Base-by-base conservation (phyloP, 1,284 basidiomycete species). In the Papiliotrema laurentii region DNA sequence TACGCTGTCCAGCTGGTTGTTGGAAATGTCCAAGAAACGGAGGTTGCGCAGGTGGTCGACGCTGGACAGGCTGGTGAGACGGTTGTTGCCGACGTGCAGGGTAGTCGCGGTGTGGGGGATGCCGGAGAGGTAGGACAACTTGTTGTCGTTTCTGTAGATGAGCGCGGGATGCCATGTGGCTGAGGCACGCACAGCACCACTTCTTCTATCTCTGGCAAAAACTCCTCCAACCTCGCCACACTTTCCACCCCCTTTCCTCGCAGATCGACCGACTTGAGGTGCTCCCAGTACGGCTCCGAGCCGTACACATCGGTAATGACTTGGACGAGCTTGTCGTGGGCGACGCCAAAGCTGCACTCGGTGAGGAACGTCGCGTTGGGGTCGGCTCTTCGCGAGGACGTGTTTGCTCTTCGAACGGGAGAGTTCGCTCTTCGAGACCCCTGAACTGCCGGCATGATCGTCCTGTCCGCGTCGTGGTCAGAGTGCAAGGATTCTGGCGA, bases 301-400 rank as follows among this genome's bases (percentile, higher is more conserved):
- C 93, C 91, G 68, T 93, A 87, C 13, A 93, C 84, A 64, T 97
- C 93, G 36, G 93, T 97, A 64, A 98, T 89, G 55, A 90, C 83
- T 71, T 90, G 83, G 2, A 98, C 85, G 2, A 98, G 81, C 39
- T 83, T 82, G 70, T 97, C 93, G 64, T 89, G 88, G 9, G 91
- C 83, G 26, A 97, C 84, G 18, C 83, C 89, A 68, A 98, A 98
- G 25, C 92, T 97, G 64, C 92, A 96, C 64, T 97, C 91, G 28
- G 78, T 81, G 55, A 97, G 77, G 76, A 94, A 93, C 0, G 92
- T 96, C 34, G 81, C 84, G 60, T 87, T 51, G 36, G 47, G 31
- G 31, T 50, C 42, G 26, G 46, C 41, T n/a, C 49, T 34, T 26
- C n/a, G 5, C 7, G 35, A 5, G n/a, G n/a, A n/a, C n/a, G n/a